A percentile compares a stretch with the other conserved stretches of the same genome.
These are phyloP conservation scores for Perkinsus olseni DNA, from an alignment of 169 alveolate species.

Conservation along the genomic window DNA sequence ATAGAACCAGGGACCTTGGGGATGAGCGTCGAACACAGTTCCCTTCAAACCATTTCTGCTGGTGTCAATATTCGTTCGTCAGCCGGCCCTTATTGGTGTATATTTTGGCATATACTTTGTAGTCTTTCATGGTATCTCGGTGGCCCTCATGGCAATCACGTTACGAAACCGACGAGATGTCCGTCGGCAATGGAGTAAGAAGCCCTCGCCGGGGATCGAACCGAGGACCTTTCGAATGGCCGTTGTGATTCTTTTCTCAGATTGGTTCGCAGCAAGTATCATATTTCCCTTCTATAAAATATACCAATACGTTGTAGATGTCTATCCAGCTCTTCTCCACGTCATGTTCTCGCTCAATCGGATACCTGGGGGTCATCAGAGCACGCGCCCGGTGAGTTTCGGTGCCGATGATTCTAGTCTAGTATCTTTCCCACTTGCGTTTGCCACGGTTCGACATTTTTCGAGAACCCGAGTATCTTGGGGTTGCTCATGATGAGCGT, in stretches of 20 bases:
- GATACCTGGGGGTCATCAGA: background rate
- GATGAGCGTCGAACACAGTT: background rate
- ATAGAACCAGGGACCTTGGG: background rate
- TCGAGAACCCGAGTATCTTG: too few species aligned
- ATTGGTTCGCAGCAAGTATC: background rate
- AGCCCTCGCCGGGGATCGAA: background rate
- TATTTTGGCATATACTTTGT: background rate
- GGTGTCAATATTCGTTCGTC: background rate
- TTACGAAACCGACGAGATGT: background rate
- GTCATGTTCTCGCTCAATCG: background rate
- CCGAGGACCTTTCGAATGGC: background rate
- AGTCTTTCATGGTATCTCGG: background rate
- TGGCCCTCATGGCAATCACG: background rate
- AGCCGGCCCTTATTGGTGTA: background rate
- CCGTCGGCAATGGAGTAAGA: background rate
- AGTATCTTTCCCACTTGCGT: too few species aligned
- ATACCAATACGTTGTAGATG: background rate
- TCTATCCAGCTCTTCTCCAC: background rate
- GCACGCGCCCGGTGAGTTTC: background rate
- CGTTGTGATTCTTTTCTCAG: background rate
- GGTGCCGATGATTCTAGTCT: too few species aligned
- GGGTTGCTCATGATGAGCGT: too few species aligned
- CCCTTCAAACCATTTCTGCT: background rate
- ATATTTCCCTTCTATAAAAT: background rate
- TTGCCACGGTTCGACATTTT: too few species aligned